Percentiles rank a stretch among this genome's conserved stretches.
These are phyloP conservation scores for Erysimum cheiri DNA, from an alignment of 441 rosid genomes.

Conservation along the genomic window DNA sequence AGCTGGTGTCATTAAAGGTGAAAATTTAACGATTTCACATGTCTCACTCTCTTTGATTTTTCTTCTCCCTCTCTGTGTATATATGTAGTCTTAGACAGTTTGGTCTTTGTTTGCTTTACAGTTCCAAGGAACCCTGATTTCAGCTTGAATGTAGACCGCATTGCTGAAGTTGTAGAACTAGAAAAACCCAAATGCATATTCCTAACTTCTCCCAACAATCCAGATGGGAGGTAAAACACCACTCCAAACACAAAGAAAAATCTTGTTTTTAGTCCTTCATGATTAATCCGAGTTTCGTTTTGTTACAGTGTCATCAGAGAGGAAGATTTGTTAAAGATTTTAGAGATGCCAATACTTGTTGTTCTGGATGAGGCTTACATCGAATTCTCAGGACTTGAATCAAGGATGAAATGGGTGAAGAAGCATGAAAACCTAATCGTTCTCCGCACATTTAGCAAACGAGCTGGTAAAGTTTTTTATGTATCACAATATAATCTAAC, in stretches of 20 bases:
- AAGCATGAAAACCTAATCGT: constrained; percentile 87
- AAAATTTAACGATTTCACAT: constrained; percentile 6
- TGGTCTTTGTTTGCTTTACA: constrained; percentile 42
- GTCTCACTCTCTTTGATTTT: background rate
- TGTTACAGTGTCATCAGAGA: constrained; percentile 69
- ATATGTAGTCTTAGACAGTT: background rate
- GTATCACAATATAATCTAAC: background rate
- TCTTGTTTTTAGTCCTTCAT: background rate
- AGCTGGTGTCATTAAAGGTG: constrained; percentile 81
- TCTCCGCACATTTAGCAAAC: constrained; percentile 93
- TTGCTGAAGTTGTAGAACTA: constrained; percentile 60
- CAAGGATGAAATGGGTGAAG: constrained; percentile 95
- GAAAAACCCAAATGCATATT: constrained; percentile 95
- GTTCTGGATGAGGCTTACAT: constrained; percentile 96
- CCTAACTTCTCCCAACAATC: constrained; percentile 97
- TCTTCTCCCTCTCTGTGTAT: background rate
- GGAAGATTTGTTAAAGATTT: constrained; percentile 83
- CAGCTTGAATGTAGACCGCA: constrained; percentile 80
- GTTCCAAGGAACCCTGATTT: constrained; percentile 88
- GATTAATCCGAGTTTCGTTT: constrained; percentile 4
- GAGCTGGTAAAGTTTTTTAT: constrained; percentile 70
- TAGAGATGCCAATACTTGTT: constrained; percentile 82
- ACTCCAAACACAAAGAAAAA: background rate
- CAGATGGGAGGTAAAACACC: constrained; percentile 83
- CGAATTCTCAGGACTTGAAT: constrained; percentile 85